Evolutionary conservation across 2,329 filamentous ascomycete species (phyloP).

Genomic region (Neofusicoccum laricinum): DNA sequence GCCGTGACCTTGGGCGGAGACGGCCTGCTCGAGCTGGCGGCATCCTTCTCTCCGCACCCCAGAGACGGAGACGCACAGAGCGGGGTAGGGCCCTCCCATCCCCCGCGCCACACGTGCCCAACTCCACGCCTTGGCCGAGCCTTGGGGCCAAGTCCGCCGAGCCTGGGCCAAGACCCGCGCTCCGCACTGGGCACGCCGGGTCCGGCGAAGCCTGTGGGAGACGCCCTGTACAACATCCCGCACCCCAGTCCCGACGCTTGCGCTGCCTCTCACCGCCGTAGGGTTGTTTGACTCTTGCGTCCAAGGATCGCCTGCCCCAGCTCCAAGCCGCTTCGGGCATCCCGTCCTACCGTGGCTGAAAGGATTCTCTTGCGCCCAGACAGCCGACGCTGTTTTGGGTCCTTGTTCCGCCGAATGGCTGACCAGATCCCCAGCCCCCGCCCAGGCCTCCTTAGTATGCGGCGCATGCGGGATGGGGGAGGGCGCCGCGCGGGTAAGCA

Average conservation of each 20-base stretch:
- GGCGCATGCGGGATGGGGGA: not conserved
- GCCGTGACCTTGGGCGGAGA: not conserved
- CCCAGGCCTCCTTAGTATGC: not conserved
- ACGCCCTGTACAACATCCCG: not conserved
- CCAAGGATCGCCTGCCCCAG: slow-evolving; percentile 1
- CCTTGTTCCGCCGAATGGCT: not conserved
- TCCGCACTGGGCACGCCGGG: not conserved
- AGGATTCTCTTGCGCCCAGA: slow-evolving; percentile 6
- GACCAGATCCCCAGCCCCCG: not conserved
- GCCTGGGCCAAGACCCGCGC: not conserved
- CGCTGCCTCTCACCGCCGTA: not conserved
- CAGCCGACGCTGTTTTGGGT: not conserved
- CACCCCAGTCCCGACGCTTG: not conserved
- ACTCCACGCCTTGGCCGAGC: not conserved
- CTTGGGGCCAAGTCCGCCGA: not conserved
- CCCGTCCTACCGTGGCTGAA: not conserved
- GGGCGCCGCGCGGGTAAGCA: too few species aligned
- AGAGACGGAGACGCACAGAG: not conserved
- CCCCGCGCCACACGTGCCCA: not conserved
- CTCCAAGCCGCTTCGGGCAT: slow-evolving; percentile 5
- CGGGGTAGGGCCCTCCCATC: not conserved
- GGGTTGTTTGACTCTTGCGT: not conserved
- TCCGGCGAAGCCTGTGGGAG: not conserved
- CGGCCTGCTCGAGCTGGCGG: not conserved
- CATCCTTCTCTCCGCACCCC: slow-evolving; percentile 5